Conservation (phyloP, 495 filamentous ascomycete species). For the Wilcoxina mikolae region DNA sequence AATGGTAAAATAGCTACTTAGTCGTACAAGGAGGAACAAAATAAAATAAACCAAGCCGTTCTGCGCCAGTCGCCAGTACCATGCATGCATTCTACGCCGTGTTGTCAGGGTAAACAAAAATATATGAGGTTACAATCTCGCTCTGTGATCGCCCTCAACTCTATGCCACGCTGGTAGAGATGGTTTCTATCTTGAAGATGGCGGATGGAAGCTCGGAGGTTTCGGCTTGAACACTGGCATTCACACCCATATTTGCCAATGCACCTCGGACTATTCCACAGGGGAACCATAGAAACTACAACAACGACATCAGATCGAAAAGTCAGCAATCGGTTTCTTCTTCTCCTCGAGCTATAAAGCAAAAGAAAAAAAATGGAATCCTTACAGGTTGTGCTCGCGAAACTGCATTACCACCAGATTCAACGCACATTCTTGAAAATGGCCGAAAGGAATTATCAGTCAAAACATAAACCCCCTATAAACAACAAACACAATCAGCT, state of each 20-base stretch:
- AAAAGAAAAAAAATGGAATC: not conserved
- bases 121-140: not conserved
- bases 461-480: constrained; percentile 81
- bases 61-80: constrained; percentile 1
- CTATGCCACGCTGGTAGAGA: constrained; percentile 27
- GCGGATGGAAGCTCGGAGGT: constrained; percentile 70
- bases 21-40: not conserved
- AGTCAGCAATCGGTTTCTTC: not conserved
- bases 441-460: constrained; percentile 89
- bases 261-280: constrained; percentile 82
- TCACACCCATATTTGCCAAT: constrained; percentile 75
- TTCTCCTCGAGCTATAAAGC: not conserved
- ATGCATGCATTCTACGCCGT: not conserved
- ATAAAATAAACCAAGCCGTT: not conserved
- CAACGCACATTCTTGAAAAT: constrained; percentile 71
- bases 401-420: constrained; percentile 54
- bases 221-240: constrained; percentile 81
- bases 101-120: not conserved
- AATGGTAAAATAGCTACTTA: not conserved
- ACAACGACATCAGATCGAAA: constrained; percentile 4
- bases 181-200: constrained; percentile 91
- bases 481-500: not conserved
- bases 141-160: not conserved
- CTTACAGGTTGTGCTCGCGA: constrained; percentile 66
- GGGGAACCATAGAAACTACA: constrained; percentile 83